Percentiles rank a stretch among this genome's conserved stretches.
Evolutionary conservation across 2,329 filamentous ascomycete genomes (phyloP).

Genomic region (Ploettnerulaceae sp.): DNA sequence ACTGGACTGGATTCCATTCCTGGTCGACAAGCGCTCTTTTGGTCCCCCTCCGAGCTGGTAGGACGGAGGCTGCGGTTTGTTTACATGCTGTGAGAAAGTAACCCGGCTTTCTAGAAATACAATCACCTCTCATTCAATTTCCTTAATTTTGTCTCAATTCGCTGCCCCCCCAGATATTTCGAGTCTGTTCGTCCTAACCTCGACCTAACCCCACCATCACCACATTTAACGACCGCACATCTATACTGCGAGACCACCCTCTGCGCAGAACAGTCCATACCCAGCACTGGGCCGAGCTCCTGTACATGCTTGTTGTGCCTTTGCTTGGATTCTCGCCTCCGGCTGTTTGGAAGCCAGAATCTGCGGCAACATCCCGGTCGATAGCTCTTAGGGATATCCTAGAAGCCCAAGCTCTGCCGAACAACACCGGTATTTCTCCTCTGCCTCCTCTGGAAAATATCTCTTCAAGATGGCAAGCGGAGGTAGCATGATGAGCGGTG

Average conservation of each 20-base stretch:
- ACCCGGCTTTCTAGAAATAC: constrained; percentile 3
- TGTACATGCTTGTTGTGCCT: constrained; percentile 1
- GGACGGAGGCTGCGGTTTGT: neutral
- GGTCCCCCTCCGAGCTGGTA: neutral
- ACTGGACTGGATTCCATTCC: constrained; percentile 1
- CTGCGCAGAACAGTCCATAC: neutral
- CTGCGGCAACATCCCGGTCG: constrained; percentile 13
- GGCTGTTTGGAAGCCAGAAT: constrained; percentile 6
- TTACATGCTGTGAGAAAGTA: neutral
- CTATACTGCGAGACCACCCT: neutral
- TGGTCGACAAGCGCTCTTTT: neutral
- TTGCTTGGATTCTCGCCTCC: neutral
- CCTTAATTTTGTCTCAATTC: neutral
- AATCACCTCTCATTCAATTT: constrained; percentile 1
- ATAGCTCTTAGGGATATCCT: constrained; percentile 10
- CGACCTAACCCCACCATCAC: constrained; percentile 27
- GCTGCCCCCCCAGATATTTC: neutral
- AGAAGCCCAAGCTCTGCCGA: constrained; percentile 5
- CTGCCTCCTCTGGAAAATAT: constrained; percentile 3
- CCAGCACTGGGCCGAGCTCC: constrained; percentile 1
- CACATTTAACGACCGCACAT: constrained; percentile 21
- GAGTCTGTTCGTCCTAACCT: constrained; percentile 1
- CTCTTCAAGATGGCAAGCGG: constrained; percentile 29
- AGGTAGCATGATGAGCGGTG: constrained; percentile 39
- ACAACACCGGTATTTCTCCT: constrained; percentile 6